These are phyloP conservation scores for Fusarium secorum DNA, from an alignment of 2,329 filamentous ascomycete species.

Conservation along the genomic window DNA sequence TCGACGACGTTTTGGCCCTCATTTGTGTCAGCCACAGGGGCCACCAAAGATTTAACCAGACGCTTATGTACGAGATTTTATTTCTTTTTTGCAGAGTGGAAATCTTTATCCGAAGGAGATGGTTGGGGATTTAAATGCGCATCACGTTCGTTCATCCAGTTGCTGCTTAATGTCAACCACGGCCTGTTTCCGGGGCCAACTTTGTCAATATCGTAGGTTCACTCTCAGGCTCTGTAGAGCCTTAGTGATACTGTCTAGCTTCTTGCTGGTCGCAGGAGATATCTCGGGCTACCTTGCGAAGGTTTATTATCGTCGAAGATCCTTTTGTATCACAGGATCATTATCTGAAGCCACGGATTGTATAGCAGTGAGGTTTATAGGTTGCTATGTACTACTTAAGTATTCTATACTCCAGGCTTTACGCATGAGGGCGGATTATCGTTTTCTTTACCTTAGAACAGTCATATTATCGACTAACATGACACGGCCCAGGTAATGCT, in stretches of 20 bases:
- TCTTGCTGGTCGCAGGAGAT: no score
- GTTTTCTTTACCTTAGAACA: no score
- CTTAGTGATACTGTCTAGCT: not conserved
- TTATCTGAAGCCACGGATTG: no score
- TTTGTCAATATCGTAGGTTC: not conserved
- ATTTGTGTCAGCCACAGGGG: not conserved
- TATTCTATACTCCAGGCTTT: no score
- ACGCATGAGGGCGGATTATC: no score
- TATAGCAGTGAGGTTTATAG: no score
- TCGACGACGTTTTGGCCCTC: not conserved
- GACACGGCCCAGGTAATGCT: no score
- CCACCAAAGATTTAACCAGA: not conserved
- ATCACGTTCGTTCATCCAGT: not conserved
- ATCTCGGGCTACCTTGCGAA: no score
- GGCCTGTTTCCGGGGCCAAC: not conserved
- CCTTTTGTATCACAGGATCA: no score
- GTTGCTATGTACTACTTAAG: no score
- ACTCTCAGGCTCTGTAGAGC: not conserved
- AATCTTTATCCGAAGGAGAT: not conserved
- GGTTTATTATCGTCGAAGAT: no score
- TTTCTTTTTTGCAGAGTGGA: not conserved
- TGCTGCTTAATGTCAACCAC: not conserved
- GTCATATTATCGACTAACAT: no score
- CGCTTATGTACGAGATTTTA: not conserved
- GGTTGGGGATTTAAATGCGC: not conserved